These are phyloP conservation scores for Rhizopogon vesiculosus DNA, from an alignment of 768 basidiomycete species.

Conservation along the genomic window DNA sequence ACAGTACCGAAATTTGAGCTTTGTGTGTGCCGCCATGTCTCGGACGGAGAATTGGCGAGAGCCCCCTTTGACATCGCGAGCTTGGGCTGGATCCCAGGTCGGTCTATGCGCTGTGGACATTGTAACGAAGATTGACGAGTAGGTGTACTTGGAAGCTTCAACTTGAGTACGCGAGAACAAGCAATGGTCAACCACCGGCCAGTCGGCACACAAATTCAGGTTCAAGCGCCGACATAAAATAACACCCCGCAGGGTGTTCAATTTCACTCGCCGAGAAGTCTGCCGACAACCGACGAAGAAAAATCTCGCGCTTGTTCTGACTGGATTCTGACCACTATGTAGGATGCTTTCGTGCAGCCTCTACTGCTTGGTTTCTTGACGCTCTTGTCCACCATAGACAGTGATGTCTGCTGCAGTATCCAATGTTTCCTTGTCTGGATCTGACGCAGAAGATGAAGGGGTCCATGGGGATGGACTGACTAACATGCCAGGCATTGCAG, in stretches of 20 bases:
- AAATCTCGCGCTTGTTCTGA: background rate
- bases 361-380: background rate
- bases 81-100: constrained; percentile 97
- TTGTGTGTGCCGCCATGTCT: constrained; percentile 93
- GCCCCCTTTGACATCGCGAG: constrained; percentile 85
- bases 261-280: background rate
- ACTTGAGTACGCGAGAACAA: background rate
- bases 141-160: background rate
- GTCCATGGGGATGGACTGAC: background rate
- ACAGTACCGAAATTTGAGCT: constrained; percentile 89
- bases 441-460: background rate
- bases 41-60: constrained; percentile 90
- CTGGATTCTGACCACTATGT: background rate
- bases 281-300: background rate
- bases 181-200: background rate
- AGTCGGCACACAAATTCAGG: background rate
- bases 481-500: background rate
- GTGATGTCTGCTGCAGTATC: background rate
- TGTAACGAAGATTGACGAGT: background rate
- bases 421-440: background rate
- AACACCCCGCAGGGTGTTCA: background rate
- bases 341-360: background rate
- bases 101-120: constrained; percentile 94
- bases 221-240: background rate
- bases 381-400: background rate